Conservation (phyloP, 192 early-diverging fungal species). For the Spinellus fusiger region DNA sequence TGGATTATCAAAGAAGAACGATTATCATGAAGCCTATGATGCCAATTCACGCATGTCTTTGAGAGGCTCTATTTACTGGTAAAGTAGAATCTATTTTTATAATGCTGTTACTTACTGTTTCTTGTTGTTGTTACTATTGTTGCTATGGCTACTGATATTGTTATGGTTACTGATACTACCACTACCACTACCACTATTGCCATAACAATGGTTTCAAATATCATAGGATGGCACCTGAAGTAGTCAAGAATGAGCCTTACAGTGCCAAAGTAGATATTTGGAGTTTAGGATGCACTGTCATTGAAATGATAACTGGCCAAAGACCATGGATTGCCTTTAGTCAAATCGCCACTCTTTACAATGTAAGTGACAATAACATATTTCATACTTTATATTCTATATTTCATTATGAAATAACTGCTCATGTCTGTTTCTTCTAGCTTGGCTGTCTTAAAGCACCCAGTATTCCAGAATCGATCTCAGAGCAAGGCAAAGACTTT, state of each 20-base stretch:
- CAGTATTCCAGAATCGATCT: slow-evolving; percentile 69
- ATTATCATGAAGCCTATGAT: slow-evolving; percentile 39
- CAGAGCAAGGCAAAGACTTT: slow-evolving; percentile 64
- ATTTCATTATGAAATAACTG: slow-evolving; percentile 7
- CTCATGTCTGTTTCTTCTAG: slow-evolving; percentile 45
- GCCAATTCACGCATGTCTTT: slow-evolving; percentile 47
- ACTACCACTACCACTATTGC: too few species aligned
- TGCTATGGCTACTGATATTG: background rate
- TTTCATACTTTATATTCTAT: background rate
- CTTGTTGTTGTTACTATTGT: background rate
- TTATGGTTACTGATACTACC: background rate
- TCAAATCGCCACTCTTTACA: slow-evolving; percentile 53
- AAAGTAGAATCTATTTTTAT: background rate
- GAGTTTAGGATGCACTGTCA: slow-evolving; percentile 78
- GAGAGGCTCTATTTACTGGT: slow-evolving; percentile 63
- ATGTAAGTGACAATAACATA: slow-evolving; percentile 25
- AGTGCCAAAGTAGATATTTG: slow-evolving; percentile 96
- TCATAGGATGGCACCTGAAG: slow-evolving; percentile 92
- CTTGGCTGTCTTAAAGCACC: slow-evolving; percentile 73
- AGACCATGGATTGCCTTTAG: slow-evolving; percentile 62
- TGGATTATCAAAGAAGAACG: slow-evolving; percentile 87
- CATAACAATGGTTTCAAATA: background rate
- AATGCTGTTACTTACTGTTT: background rate
- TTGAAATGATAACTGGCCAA: slow-evolving; percentile 96
- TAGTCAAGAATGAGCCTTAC: slow-evolving; percentile 77